These are phyloP conservation scores for Hanseniaspora valbyensis DNA, from an alignment of 805 yeast genomes.

Conservation along the genomic window DNA sequence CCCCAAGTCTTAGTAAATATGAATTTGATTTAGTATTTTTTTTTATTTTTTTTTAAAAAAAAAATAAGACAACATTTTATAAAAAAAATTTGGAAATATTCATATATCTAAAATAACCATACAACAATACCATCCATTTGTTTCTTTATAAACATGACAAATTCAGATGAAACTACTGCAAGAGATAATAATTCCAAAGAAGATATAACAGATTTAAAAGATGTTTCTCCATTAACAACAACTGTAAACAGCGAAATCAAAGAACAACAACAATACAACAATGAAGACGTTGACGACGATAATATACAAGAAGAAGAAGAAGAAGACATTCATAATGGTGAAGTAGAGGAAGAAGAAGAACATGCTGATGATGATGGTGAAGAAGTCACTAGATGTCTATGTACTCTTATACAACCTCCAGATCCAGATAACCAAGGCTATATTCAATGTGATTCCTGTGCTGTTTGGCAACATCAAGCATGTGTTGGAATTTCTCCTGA, in stretches of 20 bases:
- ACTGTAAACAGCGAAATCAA: no score
- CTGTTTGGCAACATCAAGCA: constrained; percentile 95
- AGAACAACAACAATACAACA: no score
- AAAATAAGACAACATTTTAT: no score
- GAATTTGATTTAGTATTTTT: no score
- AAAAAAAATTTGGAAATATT: no score
- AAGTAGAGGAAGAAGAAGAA: constrained; percentile 22
- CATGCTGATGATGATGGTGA: constrained; percentile 31
- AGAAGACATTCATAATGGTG: not conserved
- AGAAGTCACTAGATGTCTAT: constrained; percentile 37
- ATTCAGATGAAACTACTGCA: not conserved
- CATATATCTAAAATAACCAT: no score
- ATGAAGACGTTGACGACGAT: not conserved
- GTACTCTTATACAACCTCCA: constrained; percentile 34
- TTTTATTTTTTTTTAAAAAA: no score
- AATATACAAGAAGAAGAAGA: not conserved
- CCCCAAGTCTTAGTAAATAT: no score
- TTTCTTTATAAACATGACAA: not conserved
- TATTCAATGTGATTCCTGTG: constrained; percentile 80
- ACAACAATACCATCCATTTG: no score
- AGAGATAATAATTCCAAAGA: not conserved
- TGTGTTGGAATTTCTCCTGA: constrained; percentile 79
- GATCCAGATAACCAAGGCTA: constrained; percentile 49
- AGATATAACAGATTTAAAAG: not conserved
- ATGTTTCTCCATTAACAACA: not conserved